Evolutionary conservation across 1,284 basidiomycete genomes (phyloP).

Genomic region (Trichosporon sp.): DNA sequence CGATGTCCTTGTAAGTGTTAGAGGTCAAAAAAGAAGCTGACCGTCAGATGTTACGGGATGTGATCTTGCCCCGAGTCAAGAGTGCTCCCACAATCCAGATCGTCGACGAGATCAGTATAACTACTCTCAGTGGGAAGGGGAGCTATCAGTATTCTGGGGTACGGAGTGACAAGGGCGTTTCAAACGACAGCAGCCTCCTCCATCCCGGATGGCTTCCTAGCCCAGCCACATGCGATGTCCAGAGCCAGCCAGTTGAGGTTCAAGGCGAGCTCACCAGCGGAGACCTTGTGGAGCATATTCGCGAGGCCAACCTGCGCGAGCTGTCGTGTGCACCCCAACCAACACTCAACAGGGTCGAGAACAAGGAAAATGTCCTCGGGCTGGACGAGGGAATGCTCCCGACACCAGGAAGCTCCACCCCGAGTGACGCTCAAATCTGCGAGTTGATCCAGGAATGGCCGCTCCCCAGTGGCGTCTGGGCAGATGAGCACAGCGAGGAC

Average conservation of each 20-base stretch:
- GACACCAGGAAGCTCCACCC: no score
- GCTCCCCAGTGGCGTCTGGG: neutral
- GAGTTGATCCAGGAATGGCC: neutral
- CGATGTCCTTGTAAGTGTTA: neutral
- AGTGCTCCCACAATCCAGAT: no score
- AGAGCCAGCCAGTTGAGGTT: no score
- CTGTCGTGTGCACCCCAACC: neutral
- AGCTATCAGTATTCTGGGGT: no score
- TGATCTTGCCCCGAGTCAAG: neutral
- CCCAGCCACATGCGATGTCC: no score
- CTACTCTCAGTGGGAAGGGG: neutral
- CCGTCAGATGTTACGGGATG: neutral
- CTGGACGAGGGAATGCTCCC: no score
- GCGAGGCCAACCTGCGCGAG: neutral
- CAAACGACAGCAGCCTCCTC: no score
- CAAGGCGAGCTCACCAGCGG: neutral
- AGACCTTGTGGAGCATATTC: no score
- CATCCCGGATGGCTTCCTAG: no score
- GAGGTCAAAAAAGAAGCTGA: neutral
- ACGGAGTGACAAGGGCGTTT: no score
- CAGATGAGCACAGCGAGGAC: neutral
- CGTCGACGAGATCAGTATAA: neutral
- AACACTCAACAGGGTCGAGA: no score
- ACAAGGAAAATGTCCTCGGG: neutral
- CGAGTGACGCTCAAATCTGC: neutral